phyloP scores from a whole-genome alignment of 768 basidiomycete genomes.

The Mrakia frigida region DNA sequence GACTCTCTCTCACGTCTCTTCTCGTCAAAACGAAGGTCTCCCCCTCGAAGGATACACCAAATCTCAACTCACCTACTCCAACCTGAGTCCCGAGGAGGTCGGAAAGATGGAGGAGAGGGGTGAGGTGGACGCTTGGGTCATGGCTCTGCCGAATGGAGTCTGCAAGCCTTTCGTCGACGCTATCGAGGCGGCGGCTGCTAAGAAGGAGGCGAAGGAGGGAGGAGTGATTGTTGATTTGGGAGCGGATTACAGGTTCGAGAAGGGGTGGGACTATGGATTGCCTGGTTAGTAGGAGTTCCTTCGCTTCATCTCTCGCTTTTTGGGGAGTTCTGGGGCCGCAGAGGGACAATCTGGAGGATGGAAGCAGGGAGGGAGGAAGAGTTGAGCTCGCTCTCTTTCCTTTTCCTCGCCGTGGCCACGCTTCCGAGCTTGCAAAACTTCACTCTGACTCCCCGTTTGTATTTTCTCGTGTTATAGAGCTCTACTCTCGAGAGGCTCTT shows the following conservation, averaged over 20 bases:
- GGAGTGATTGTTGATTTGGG: conserved; percentile 88
- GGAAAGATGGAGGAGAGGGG: conserved; percentile 81
- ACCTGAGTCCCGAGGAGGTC: conserved; percentile 71
- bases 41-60: conserved; percentile 78
- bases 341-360: neutral
- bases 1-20: conserved; percentile 89
- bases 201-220: conserved; percentile 51
- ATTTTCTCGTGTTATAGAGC: conserved; percentile 55
- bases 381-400: neutral
- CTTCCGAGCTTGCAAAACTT: neutral
- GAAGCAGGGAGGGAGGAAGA: neutral
- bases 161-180: conserved; percentile 97
- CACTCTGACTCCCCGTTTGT: conserved; percentile 36
- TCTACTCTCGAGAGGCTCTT: conserved; percentile 70
- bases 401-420: neutral
- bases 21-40: conserved; percentile 82
- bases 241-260: conserved; percentile 93
- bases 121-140: conserved; percentile 95
- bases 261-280: conserved; percentile 93
- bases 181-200: conserved; percentile 59
- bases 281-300: conserved; percentile 68
- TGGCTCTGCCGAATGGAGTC: conserved; percentile 97
- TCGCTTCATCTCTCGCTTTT: conserved; percentile 30
- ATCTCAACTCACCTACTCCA: conserved; percentile 64
- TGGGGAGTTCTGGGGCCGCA: neutral